These are phyloP conservation scores for Xylaria sp. DNA, from an alignment of 2,329 filamentous ascomycete genomes.

Conservation along the genomic window DNA sequence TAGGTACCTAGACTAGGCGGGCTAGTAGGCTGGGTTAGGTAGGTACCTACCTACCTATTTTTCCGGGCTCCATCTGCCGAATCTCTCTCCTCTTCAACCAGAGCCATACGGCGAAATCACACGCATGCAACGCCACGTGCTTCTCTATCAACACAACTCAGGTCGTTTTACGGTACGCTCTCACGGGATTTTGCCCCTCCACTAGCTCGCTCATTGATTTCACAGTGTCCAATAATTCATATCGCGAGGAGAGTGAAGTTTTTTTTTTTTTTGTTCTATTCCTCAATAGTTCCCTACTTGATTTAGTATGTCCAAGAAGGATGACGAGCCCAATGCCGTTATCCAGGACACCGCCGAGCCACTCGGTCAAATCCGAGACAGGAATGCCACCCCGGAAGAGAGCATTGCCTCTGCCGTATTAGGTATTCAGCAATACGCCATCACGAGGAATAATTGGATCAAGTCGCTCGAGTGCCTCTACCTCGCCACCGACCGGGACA, in stretches of 20 bases:
- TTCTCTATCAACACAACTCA: constrained; percentile 4
- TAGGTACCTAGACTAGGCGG: neutral
- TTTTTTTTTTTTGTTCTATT: neutral
- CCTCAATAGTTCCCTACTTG: constrained; percentile 9
- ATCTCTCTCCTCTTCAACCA: constrained; percentile 16
- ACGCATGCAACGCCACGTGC: constrained; percentile 27
- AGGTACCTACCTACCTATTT: constrained; percentile 8
- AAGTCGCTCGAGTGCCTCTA: constrained; percentile 47
- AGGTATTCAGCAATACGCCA: constrained; percentile 41
- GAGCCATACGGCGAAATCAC: constrained; percentile 1
- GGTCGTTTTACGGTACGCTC: constrained; percentile 15
- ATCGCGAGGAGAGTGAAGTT: constrained; percentile 22
- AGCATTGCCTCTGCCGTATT: constrained; percentile 45
- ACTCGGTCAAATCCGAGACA: constrained; percentile 46
- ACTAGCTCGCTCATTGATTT: constrained; percentile 6
- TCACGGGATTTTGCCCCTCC: constrained; percentile 14
- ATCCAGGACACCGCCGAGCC: constrained; percentile 46
- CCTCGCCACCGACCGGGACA: constrained; percentile 32
- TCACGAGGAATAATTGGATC: constrained; percentile 46
- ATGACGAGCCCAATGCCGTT: constrained; percentile 40
- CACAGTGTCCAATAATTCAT: constrained; percentile 4
- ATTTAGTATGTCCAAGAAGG: constrained; percentile 45
- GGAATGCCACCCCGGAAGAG: constrained; percentile 19
- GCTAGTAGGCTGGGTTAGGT: neutral
- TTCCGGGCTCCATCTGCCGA: constrained; percentile 7